Evolutionary conservation across 257 asterid species (phyloP), one percentile per base, ranked within the genome.

Genomic region (Fraxinus pennsylvanica): DNA sequence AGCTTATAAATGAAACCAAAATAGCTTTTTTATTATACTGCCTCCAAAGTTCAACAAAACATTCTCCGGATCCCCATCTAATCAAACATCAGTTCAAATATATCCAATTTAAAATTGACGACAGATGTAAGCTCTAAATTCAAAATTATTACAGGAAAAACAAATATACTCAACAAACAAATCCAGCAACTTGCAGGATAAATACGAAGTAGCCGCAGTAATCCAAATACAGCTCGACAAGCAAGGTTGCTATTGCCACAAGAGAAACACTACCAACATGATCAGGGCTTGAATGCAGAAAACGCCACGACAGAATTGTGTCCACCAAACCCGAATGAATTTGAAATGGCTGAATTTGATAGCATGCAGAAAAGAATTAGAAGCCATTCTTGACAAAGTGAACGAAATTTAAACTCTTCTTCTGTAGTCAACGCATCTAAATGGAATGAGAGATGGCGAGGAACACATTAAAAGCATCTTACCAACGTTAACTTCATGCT

Each of bases 401-500:
- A 52, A 52, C 21, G 61, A 50, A 52, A 52, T 10, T 50, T 15
- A 15, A 13, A 50, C 21, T 52, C 17, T 5, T 52, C 61, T 12
- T 4, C 61, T 52, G 17, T 50, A 52, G n/a, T 52, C 5, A 14
- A 52, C 2, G n/a, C 22, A 14, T 52, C 61, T 7, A 15, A 52
- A 0, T 17, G 7, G 2, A 52, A 19, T 52, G 3, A 43, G 50
- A 10, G 15, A 0, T 43, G 50, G 4, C 15, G 2, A 4, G 4
- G 4, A 43, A 43, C 17, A 43, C 50, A 43, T 43, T 10, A 9
- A 68, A 36, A 69, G 71, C 19, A 70, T 73, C 98, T 86, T 90
- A 94, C 97, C 99, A 81, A 91, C 94, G 61, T 93, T 90, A 69
- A 95, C 84, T 81, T 91, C 96, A 30, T 95, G 97, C 76, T 89